Evolutionary conservation across 768 basidiomycete species (phyloP).

Genomic region (Tricholoma matsutake): DNA sequence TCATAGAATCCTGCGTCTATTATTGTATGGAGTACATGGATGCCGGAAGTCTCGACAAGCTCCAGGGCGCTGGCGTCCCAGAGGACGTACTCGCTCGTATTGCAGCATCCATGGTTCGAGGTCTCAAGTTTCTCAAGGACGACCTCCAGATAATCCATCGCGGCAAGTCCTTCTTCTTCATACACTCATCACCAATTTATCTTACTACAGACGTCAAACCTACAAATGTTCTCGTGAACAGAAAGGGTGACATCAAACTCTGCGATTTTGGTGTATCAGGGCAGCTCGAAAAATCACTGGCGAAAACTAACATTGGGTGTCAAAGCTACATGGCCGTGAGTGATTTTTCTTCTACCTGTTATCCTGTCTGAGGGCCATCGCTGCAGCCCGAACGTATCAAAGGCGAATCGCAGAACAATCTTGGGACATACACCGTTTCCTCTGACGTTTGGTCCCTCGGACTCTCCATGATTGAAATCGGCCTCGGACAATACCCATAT

Average conservation of each 20-base stretch:
- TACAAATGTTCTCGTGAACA: constrained; percentile 89
- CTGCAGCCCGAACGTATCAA: constrained; percentile 91
- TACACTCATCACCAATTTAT: constrained; percentile 4
- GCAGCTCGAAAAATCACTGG: constrained; percentile 92
- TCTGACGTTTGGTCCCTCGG: constrained; percentile 99
- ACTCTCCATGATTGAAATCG: constrained; percentile 90
- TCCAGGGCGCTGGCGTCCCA: constrained; percentile 57
- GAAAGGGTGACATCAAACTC: constrained; percentile 85
- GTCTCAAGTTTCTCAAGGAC: constrained; percentile 94
- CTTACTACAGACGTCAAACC: constrained; percentile 76
- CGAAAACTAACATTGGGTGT: constrained; percentile 98
- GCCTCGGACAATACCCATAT: constrained; percentile 88
- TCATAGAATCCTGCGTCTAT: constrained; percentile 99
- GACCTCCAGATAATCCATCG: constrained; percentile 77
- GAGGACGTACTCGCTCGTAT: constrained; percentile 86
- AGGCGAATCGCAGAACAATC: constrained; percentile 84
- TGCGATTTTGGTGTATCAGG: constrained; percentile 99
- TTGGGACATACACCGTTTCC: constrained; percentile 91
- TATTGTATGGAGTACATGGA: constrained; percentile 99
- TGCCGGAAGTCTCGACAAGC: constrained; percentile 90
- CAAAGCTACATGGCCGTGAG: constrained; percentile 98
- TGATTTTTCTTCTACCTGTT: constrained; percentile 1
- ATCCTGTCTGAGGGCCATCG: not conserved
- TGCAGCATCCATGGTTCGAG: constrained; percentile 77
- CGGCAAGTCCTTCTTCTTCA: constrained; percentile 26